These are phyloP conservation scores for Pachysandra terminalis DNA, from an alignment of 164 flowering plant genomes.

Conservation along the genomic window DNA sequence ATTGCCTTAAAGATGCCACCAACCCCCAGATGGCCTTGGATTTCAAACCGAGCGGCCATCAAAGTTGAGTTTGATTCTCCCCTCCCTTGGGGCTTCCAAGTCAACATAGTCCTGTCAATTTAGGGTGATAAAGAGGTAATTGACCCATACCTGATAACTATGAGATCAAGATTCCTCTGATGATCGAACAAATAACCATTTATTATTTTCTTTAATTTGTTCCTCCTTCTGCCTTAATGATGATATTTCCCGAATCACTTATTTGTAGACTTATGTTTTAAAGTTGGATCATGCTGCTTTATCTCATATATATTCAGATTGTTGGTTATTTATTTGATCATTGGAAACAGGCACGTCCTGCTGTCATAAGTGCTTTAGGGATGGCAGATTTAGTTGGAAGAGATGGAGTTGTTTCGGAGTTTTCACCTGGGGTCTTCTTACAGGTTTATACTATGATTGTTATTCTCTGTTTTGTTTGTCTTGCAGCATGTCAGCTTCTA, in stretches of 20 bases:
- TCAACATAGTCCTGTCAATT: too few relatives aligned
- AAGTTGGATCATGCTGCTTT: neutral
- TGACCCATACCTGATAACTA: too few relatives aligned
- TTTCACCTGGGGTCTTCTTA: constrained; percentile 86
- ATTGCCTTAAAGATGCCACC: too few relatives aligned
- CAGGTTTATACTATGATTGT: constrained; percentile 55
- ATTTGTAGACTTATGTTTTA: neutral
- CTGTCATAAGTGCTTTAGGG: constrained; percentile 55
- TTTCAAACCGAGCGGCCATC: too few relatives aligned
- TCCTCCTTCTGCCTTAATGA: neutral
- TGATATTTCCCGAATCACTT: neutral
- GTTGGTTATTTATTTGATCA: constrained; percentile 17
- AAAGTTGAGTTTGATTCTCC: too few relatives aligned
- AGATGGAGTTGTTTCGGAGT: constrained; percentile 71
- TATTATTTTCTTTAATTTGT: neutral
- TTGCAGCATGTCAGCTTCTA: neutral
- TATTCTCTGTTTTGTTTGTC: neutral
- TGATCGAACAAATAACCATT: too few relatives aligned
- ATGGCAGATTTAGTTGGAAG: constrained; percentile 75
- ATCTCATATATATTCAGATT: constrained; percentile 1
- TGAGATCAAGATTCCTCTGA: too few relatives aligned
- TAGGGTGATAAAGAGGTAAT: too few relatives aligned
- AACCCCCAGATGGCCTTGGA: too few relatives aligned
- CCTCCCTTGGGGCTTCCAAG: too few relatives aligned
- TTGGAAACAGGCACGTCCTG: constrained; percentile 71